Evolutionary conservation across 495 filamentous ascomycete species (phyloP), one percentile per base, ranked within the genome.

Genomic region (Lindgomyces ingoldianus): DNA sequence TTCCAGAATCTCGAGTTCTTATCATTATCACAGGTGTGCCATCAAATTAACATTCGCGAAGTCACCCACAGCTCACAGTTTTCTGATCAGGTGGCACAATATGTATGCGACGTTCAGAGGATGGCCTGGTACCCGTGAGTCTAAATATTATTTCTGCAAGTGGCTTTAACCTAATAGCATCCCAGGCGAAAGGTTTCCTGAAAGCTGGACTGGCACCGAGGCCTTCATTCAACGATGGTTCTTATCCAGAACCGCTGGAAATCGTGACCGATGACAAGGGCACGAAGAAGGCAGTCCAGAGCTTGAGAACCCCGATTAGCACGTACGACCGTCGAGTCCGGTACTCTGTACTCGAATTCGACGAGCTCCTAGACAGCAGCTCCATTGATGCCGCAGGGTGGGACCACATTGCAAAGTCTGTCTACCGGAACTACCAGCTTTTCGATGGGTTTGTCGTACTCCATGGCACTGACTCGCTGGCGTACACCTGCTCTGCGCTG

Each of bases 381-480:
- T 94, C 90, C 48, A 96, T 98, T 71, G 90, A 93, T 66, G 89
- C 90, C 39, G 84, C 85, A 50, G 93, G 93, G 22, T 98, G 94
- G 94, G 85, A 87, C 0, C 83, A 91, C 73, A 97, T 98, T 64
- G 92, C 93, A 0, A 78, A 59, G 22, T 79, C 82, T 4, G 79
- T 89, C 52, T 78, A 79, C 58, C 74, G 84, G 46, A 98, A 98
- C 75, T 98, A 97, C 76, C 84, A 86, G 51, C 83, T 91, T 3
- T 98, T 92, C 72, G 94, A 98, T 75, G 92, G 87, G 21, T 98
- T 98, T 72, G 92, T 98, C 10, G 81, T 98, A 18, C 83, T 98
- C n/a, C 94, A 98, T 75, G 94, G 94, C 64, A 98, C 94, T 1
- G 94, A 98, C 74, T 92, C 87, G 56, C 79, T 98, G 55, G 89